Evolutionary conservation across 345 rosid genomes (phyloP), one percentile per base, ranked within the genome.

Genomic region (Eucalyptus camaldulensis): DNA sequence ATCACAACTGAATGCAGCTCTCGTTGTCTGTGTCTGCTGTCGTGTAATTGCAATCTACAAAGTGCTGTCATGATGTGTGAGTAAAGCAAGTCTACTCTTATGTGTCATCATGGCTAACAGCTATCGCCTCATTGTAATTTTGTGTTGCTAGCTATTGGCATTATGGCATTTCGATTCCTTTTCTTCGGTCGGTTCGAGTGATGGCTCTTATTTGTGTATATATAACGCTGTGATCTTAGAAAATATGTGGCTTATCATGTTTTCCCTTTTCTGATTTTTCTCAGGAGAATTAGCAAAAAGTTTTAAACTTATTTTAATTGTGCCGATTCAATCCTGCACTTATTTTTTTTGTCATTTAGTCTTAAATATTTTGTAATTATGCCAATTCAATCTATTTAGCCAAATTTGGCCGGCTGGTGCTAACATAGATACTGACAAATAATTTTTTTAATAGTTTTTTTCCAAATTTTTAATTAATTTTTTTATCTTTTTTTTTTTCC

Each of bases 381-480:
- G 0, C 5, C 0, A 21, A 53, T 53, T 4, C 58, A 21, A 53
- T 21, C 25, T 53, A 53, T 21, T 0, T 53, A 53, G 10, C 25
- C 58, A 53, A 53, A 53, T 21, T 53, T 53, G 2, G 10, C 25
- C 0, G 2, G 0, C 0, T 0, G 0, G 2, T 53, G 5, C 0
- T 2, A 0, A 53, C 0, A 0, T 8, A 53, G 2, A 53, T 1
- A 53, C 1, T 0, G 5, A 53, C 0, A 2, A 0, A 8, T 19
- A 53, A 53, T 0, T 53, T 21, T 53, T 21, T 21, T 14, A 49
- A 5, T 50, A 50, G 0, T 14, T 50, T 53, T 49, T 49, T 49
- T 49, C 8, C 54, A 51, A 51, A 3, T 5, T 49, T 49, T 50
- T 53, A 53, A 19, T 53, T 53, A 53, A 1, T 53, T 19, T 53